Conservation (phyloP, 257 asterid species). For the Scutellaria baicalensis region DNA sequence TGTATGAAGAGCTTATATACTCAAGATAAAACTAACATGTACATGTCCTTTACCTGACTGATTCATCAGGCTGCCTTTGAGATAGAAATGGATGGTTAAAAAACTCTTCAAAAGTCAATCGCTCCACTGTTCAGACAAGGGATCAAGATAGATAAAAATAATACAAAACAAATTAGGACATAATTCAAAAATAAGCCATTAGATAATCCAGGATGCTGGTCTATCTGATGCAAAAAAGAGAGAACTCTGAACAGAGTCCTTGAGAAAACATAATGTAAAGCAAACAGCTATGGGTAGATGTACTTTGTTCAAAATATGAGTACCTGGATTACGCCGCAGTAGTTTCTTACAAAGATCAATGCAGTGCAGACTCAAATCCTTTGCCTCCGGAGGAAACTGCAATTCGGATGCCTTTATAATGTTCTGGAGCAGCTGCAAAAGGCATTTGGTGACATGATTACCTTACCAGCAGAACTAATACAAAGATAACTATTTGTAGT, state of each 20-base stretch:
- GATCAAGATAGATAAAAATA: background rate
- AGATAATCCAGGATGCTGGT: background rate
- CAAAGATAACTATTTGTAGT: background rate
- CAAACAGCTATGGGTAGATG: background rate
- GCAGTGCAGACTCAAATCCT: slow-evolving; percentile 55
- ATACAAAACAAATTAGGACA: background rate
- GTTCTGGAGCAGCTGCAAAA: slow-evolving; percentile 77
- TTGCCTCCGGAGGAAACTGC: slow-evolving; percentile 67
- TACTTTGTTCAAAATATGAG: background rate
- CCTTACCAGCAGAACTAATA: slow-evolving; percentile 12
- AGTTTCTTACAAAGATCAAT: slow-evolving; percentile 71
- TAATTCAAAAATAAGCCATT: slow-evolving; percentile 2
- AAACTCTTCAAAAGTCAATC: slow-evolving; percentile 87
- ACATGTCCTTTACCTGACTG: slow-evolving; percentile 39
- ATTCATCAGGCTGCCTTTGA: slow-evolving; percentile 44
- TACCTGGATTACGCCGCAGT: slow-evolving; percentile 81
- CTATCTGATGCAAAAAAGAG: no score
- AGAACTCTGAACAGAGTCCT: background rate
- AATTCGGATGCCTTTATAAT: slow-evolving; percentile 64
- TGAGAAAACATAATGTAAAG: background rate
- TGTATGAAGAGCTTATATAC: background rate
- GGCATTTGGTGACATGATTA: slow-evolving; percentile 14
- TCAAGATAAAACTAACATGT: slow-evolving; percentile 15
- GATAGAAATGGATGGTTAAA: slow-evolving; percentile 85
- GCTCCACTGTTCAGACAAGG: slow-evolving; percentile 49